Evolutionary conservation across 768 basidiomycete species (phyloP).

Genomic region (Mycena filopes): DNA sequence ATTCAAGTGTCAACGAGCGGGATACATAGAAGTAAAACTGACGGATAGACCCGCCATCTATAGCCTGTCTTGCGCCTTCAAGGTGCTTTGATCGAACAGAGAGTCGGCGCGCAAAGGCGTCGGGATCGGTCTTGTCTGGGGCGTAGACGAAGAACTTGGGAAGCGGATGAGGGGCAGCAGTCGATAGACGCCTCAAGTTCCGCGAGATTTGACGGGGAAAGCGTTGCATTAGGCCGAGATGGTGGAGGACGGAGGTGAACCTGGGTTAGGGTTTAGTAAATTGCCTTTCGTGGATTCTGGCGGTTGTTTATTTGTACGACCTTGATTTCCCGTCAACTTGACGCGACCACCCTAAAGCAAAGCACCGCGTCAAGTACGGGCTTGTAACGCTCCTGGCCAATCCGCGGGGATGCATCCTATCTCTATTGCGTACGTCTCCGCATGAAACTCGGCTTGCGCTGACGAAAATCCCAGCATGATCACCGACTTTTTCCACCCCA

Average conservation of each 20-base stretch:
- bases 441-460: background rate
- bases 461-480: slow-evolving; percentile 74
- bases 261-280: slow-evolving; percentile 8
- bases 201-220: slow-evolving; percentile 5
- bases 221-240: slow-evolving; percentile 12
- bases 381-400: background rate
- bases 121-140: slow-evolving; percentile 56
- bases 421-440: slow-evolving; percentile 47
- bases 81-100: slow-evolving; percentile 52
- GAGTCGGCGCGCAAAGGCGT: slow-evolving; percentile 51
- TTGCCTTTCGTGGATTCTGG: slow-evolving; percentile 8
- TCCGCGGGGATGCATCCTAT: slow-evolving; percentile 48
- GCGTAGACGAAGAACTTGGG: slow-evolving; percentile 55
- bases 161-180: slow-evolving; percentile 11
- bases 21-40: slow-evolving; percentile 40
- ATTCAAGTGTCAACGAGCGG: background rate
- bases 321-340: background rate
- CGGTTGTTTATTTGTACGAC: background rate
- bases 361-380: too few relatives aligned
- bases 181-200: slow-evolving; percentile 24
- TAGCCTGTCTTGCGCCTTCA: slow-evolving; percentile 40
- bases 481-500: slow-evolving; percentile 95
- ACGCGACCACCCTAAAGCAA: too few relatives aligned
- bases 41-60: slow-evolving; percentile 48
- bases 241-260: background rate